Evolutionary conservation across 2,329 filamentous ascomycete species (phyloP), one percentile per base, ranked within the genome.

Genomic region (Rhynchosporium graminicola): DNA sequence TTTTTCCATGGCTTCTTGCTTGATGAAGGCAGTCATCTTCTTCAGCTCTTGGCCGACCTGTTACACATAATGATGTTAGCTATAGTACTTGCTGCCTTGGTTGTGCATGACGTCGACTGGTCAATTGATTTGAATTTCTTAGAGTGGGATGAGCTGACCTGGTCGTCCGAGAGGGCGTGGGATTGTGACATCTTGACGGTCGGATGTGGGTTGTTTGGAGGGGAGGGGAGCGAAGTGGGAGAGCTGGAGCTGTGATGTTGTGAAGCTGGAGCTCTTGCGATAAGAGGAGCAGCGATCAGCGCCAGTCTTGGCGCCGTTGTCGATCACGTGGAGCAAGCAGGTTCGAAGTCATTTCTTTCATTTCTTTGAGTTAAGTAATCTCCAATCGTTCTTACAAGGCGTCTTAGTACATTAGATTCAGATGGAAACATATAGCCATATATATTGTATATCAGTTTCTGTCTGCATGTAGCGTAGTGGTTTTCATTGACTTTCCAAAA

Each of bases 11-110:
- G 95, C 95, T 82, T 99, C 95, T 81, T 98, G 95, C 79, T 92
- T 91, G 87, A 99, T 99, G 86, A 99, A 99, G 76, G 93, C 94
- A 64, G 95, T 98, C 95, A 99, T 99, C 87, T 99, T 99, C 84
- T 91, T 93, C 80, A 99, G 91, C 87, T 99, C 95, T 80, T 91
- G 88, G 80, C 91, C 88, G 84, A 99, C 95, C 92, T 98, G 77
- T 67, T 61, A 57, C 64, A 64, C 31, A 40, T 26, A 47, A 36
- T 47, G 42, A n/a, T 28, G 45, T 69, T 66, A 65, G 67, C 55
- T 66, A 43, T 40, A n/a, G 42, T 58, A 46, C 33, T 20, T 63
- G 64, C 62, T 51, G 42, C 43, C 46, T 42, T 52, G 50, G 31
- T 52, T 52, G 36, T 15, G 13, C 7, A 5, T 26, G 50, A n/a